phyloP scores from a whole-genome alignment of 1,284 basidiomycete genomes.

The Golubevia sp. region DNA sequence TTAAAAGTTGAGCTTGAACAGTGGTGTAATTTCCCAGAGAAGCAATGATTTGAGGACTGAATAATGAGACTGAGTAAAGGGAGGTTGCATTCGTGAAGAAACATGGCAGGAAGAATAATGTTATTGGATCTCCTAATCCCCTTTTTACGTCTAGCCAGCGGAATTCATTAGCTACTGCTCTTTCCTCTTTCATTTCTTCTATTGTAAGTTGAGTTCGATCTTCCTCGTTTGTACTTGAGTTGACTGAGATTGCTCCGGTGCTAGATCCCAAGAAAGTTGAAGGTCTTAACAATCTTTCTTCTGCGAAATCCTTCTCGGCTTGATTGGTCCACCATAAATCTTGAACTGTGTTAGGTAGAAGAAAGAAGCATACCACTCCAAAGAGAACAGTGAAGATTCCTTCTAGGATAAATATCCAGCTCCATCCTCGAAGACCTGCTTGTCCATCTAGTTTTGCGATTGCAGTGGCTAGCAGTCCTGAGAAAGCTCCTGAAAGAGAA shows the following conservation, averaged over 20 bases:
- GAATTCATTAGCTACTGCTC: constrained; percentile 8
- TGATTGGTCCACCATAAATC: constrained; percentile 37
- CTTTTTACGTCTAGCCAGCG: constrained; percentile 23
- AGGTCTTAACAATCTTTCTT: constrained; percentile 25
- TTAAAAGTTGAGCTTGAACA: constrained; percentile 36
- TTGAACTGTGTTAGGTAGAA: constrained; percentile 37
- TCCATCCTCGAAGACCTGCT: constrained; percentile 28
- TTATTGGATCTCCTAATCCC: constrained; percentile 31
- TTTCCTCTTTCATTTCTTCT: constrained; percentile 3
- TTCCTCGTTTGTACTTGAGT: too few species aligned
- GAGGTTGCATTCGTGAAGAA: constrained; percentile 34
- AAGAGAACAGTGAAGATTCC: constrained; percentile 44
- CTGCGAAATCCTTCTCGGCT: constrained; percentile 28
- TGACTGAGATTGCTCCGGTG: too few species aligned
- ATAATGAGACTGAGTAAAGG: constrained; percentile 43
- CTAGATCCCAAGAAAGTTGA: neutral
- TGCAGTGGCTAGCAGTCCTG: constrained; percentile 45
- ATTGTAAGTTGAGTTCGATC: neutral
- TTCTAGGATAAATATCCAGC: constrained; percentile 50
- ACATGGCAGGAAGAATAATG: constrained; percentile 23
- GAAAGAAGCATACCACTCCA: constrained; percentile 25
- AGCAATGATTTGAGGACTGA: constrained; percentile 45
- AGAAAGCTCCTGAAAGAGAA: constrained; percentile 40
- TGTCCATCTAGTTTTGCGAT: constrained; percentile 30
- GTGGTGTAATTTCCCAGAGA: constrained; percentile 23